Evolutionary conservation across 305 asterid species (phyloP), one percentile per base, ranked within the genome.

Genomic region (Withania somnifera): DNA sequence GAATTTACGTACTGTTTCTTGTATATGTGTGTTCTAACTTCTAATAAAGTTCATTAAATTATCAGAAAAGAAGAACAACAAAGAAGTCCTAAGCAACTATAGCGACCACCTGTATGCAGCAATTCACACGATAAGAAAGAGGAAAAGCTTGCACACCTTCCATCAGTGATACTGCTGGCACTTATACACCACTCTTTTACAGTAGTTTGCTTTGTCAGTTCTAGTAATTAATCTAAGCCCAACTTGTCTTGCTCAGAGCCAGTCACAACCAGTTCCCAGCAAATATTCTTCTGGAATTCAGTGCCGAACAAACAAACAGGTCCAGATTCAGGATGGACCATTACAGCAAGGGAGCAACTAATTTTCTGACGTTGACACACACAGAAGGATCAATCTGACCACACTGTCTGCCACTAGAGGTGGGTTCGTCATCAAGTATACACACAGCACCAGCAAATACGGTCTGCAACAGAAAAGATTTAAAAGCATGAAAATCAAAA

Each of bases 311-410:
- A 98, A 87, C 98, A 97, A 79, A 95, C 92, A 36, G 99, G 98
- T 36, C 99, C 98, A 51, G 99, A 97, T 84, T 97, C 99, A 19
- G 98, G 98, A 87, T 97, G 99, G 81, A 97, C 93, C 98, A 97
- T 94, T 82, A 91, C 98, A 13, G 98, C 85, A 78, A 91, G 81
- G 5, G 99, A 97, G 90, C 95, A 88, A 87, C 95, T 93, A 84
- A 95, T 90, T 86, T 89, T 95, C 80, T 91, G 93, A 88, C 91
- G 91, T 83, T 83, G 98, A 81, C 99, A 95, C 83, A n/a, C n/a
- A 97, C 82, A 88, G 88, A 87, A 77, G 87, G 89, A 89, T 97
- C 98, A 54, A 97, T 91, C 91, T 87, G 92, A 81, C 99, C 99
- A 75, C 96, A 97, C 87, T 84, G 93, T 88, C 98, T 89, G 84